Base-by-base conservation (phyloP, 805 yeast genomes). In the Barnettozyma californica region DNA sequence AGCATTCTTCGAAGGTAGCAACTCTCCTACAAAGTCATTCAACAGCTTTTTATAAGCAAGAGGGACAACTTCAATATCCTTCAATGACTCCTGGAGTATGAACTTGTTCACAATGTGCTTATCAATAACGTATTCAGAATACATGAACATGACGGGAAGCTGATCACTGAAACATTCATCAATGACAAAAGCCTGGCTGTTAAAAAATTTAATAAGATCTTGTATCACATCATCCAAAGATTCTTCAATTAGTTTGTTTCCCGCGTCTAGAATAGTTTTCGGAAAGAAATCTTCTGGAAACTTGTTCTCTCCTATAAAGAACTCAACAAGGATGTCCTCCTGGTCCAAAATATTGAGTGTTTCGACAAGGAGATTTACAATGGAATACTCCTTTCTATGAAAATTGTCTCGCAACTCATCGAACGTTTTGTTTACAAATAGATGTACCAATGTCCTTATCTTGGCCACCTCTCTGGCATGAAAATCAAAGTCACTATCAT, bases 151-250 rank as follows among this genome's bases (percentile, higher is more conserved):
- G 6, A 72, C 66, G 2, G 73, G 76, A 39, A 70, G 63, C 43
- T 66, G 66, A 36, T 68, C 67, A 14, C 59, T 63, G 57, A 70
- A 73, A n/a, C 73, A 55, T 5, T 43, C 53, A 50, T 73, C 77
- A 9, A 68, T 68, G 11, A 69, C 57, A 20, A 53, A 46, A 10
- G 72, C 66, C 38, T 71, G 70, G 8, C 53, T 53, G 43, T 71
- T 70, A 37, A 72, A 54, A 44, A 64, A 67, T 16, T 54, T 50
- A 6, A 54, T 49, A 26, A 71, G 50, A 13, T 64, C 65, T 9
- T 46, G 43, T 18, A 68, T 51, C 9, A 65, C 57, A 11, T 46
- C 53, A 11, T 52, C 49, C 23, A 70, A 49, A 0, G 58, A 36
- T 9, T 55, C 61, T 10, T 52, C 45, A 21, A 60, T 51, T 16